Evolutionary conservation across 148 eudicot species (phyloP).

Genomic region (Cornus kousa): DNA sequence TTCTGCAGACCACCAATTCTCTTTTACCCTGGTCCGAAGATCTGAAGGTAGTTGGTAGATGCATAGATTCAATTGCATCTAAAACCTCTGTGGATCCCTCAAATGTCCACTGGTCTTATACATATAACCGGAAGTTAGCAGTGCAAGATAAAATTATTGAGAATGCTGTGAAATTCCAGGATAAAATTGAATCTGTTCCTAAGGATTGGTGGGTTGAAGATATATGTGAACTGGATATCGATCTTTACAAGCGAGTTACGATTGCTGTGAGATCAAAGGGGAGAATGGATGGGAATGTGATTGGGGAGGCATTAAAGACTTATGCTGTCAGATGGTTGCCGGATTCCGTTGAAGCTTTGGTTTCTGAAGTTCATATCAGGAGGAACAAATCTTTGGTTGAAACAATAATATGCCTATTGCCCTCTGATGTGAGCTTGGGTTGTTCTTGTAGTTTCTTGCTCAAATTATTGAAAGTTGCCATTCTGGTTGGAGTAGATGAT

Average conservation of each 20-base stretch:
- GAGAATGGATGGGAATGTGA: constrained; percentile 63
- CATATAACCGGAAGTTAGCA: constrained; percentile 61
- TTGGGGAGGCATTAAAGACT: constrained; percentile 71
- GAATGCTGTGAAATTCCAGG: constrained; percentile 20
- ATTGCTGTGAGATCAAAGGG: constrained; percentile 65
- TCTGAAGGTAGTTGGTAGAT: constrained; percentile 60
- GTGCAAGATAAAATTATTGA: constrained; percentile 44
- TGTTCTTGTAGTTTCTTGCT: constrained; percentile 89
- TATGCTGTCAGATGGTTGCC: constrained; percentile 83
- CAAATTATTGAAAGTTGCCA: constrained; percentile 69
- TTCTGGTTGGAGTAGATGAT: constrained; percentile 61
- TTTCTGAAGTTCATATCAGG: constrained; percentile 50
- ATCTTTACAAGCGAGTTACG: constrained; percentile 72
- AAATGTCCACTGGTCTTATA: constrained; percentile 73
- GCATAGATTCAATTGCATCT: constrained; percentile 78
- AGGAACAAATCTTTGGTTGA: constrained; percentile 66
- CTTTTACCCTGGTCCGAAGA: constrained; percentile 77
- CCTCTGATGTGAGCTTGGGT: constrained; percentile 49
- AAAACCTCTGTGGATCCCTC: constrained; percentile 69
- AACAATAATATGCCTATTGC: constrained; percentile 65
- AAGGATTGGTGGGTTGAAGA: constrained; percentile 98
- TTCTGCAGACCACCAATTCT: constrained; percentile 61
- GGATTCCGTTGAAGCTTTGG: constrained; percentile 60
- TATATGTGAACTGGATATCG: constrained; percentile 74
- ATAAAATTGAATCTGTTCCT: constrained; percentile 51